Evolutionary conservation across 805 yeast species (phyloP).

Genomic region (Candida lessepsii): DNA sequence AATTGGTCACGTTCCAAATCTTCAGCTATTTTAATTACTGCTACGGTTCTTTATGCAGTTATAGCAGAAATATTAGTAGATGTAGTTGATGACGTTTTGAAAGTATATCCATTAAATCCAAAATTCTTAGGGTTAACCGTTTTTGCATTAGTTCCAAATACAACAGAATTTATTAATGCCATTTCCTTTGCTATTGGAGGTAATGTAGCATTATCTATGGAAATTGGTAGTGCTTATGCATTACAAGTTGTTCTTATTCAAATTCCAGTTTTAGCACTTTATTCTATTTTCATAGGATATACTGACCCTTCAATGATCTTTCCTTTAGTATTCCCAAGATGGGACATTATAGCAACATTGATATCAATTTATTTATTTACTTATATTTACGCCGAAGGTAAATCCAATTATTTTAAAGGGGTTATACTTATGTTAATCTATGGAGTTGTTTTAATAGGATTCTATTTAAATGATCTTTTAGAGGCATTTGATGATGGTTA

Average conservation of each 20-base stretch:
- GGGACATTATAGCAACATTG: constrained; percentile 88
- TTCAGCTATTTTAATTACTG: constrained; percentile 73
- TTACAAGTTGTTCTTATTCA: constrained; percentile 92
- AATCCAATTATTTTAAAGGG: constrained; percentile 94
- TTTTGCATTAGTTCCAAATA: constrained; percentile 93
- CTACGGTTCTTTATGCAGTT: constrained; percentile 84
- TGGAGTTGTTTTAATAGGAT: constrained; percentile 73
- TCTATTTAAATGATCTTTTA: constrained; percentile 57
- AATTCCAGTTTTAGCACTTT: constrained; percentile 85
- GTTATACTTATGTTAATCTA: constrained; percentile 80
- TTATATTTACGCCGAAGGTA: constrained; percentile 94
- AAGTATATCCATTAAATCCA: constrained; percentile 78
- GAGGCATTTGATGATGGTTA: constrained; percentile 32
- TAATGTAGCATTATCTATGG: constrained; percentile 94
- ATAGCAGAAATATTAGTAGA: constrained; percentile 94
- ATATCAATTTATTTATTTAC: constrained; percentile 87
- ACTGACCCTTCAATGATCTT: constrained; percentile 51
- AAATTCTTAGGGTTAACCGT: constrained; percentile 91
- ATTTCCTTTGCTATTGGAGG: constrained; percentile 96
- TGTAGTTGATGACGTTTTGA: constrained; percentile 84
- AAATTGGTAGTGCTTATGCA: constrained; percentile 96
- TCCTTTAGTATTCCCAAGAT: constrained; percentile 85
- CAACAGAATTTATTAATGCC: constrained; percentile 95
- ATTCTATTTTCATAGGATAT: constrained; percentile 53
- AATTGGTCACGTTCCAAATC: constrained; percentile 92